A percentile compares a stretch with the other conserved stretches of the same genome.
phyloP scores from a whole-genome alignment of 2,329 filamentous ascomycete species.

The Neofusicoccum sp. region DNA sequence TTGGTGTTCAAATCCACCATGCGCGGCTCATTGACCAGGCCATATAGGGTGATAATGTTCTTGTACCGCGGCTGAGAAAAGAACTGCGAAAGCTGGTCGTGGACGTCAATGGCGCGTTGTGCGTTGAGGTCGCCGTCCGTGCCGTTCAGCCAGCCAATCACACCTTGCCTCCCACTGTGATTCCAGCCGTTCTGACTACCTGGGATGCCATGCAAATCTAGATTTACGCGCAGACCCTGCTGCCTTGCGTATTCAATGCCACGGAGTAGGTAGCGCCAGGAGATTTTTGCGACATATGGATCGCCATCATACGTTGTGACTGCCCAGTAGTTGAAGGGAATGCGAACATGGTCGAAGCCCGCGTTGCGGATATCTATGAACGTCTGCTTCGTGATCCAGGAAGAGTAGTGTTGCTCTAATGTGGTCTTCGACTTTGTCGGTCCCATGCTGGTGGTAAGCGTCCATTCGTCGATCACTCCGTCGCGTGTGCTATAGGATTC shows the following conservation, averaged over 20 bases:
- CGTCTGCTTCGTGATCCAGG: constrained; percentile 81
- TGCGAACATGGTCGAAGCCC: constrained; percentile 94
- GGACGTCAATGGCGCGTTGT: constrained; percentile 81
- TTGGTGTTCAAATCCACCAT: constrained; percentile 69
- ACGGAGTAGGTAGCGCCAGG: constrained; percentile 91
- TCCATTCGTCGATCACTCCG: constrained; percentile 86
- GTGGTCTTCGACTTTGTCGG: constrained; percentile 62
- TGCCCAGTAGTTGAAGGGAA: constrained; percentile 95
- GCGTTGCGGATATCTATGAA: constrained; percentile 84
- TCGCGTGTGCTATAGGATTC: constrained; percentile 61
- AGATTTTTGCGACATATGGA: constrained; percentile 82
- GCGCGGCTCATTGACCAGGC: constrained; percentile 89
- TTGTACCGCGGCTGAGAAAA: constrained; percentile 92
- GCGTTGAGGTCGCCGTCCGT: constrained; percentile 77
- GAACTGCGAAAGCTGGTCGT: constrained; percentile 85
- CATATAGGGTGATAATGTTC: constrained; percentile 90
- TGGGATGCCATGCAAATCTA: constrained; percentile 89
- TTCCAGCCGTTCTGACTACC: constrained; percentile 98
- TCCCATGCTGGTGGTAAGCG: constrained; percentile 72
- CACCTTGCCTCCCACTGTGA: constrained; percentile 82
- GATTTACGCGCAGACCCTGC: constrained; percentile 87
- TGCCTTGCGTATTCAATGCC: constrained; percentile 93
- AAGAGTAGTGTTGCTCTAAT: constrained; percentile 89
- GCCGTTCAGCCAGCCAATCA: constrained; percentile 89
- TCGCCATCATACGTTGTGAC: constrained; percentile 82